phyloP scores from a whole-genome alignment of 345 rosid genomes.

The Schrenkiella parvula region DNA sequence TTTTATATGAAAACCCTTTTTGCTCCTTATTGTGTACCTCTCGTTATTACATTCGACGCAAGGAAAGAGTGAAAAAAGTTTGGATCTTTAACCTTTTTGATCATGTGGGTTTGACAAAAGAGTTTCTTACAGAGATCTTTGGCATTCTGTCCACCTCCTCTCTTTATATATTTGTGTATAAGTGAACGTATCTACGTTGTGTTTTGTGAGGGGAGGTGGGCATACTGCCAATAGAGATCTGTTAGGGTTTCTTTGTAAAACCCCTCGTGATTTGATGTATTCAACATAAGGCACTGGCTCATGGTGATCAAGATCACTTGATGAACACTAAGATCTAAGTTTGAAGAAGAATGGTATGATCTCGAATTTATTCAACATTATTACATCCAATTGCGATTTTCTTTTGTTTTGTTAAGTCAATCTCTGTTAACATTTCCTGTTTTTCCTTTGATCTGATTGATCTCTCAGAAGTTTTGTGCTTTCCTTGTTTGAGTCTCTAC shows the following conservation, averaged over 20 bases:
- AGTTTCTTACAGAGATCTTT: constrained; percentile 75
- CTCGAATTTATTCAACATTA: not conserved
- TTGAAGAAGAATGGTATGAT: not conserved
- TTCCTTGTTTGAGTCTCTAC: not conserved
- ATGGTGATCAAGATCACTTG: not conserved
- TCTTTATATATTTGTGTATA: not conserved
- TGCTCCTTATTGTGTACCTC: not conserved
- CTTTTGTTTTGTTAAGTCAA: not conserved
- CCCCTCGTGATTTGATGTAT: constrained; percentile 18
- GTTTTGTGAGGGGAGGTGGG: constrained; percentile 33
- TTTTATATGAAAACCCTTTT: not conserved
- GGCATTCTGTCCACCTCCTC: constrained; percentile 99
- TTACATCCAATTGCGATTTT: not conserved
- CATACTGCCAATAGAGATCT: constrained; percentile 39
- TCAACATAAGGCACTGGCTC: not conserved
- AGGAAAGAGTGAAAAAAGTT: not conserved
- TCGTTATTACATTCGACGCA: constrained; percentile 5
- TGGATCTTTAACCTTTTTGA: constrained; percentile 12
- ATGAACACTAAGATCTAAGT: not conserved
- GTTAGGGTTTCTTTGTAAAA: constrained; percentile 41
- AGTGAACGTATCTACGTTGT: not conserved
- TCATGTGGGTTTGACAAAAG: constrained; percentile 86
- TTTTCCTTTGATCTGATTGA: not conserved
- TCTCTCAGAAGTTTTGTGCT: not conserved
- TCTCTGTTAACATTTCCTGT: not conserved